Base-by-base conservation (phyloP, 2,329 filamentous ascomycete species). In the Tolypocladium guangdongense region DNA sequence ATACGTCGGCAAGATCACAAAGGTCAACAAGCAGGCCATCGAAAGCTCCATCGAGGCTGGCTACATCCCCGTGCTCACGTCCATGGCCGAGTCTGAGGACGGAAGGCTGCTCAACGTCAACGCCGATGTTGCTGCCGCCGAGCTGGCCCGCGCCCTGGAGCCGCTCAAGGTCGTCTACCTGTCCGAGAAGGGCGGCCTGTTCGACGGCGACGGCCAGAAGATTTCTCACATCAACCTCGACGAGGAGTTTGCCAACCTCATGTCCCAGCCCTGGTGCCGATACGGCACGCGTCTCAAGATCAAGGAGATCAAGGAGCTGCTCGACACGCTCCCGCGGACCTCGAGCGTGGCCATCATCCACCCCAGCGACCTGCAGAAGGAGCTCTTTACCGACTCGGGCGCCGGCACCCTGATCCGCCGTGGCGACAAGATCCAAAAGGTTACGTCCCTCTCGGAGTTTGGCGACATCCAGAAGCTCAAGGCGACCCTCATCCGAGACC, bases 321-420 rank as follows among this genome's bases (percentile, higher is more conserved):
- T 99, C 51, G 88, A 90, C 62, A 86, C 88, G 50, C 82, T 99
- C 20, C 93, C 93, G 51, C 86, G 89, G 62, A 92, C 88, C 54
- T 96, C 92, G 20, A 95, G 89, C 63, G 92, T 99, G 50, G 93
- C 93, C 57, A 97, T 99, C 64, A 99, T 97, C 62, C 91, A 97
- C 72, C 92, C 93, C 2, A 90, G 88, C 59, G 91, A 95, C 68
- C 78, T 99, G 45, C 91, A 97, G 73, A 96, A 95, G 74, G 93
- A 99, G 70, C 76, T 97, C 7, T 96, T 97, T 72, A 97, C 92
- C 18, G 90, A 97, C 71, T 93, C 90, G 12, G 92, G 93, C 60
- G 92, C 91, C 49, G 92, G 93, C 55, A 97, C 92, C 36, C 76
- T 97, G 56, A 95, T 97, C 64, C 84, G 91, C 61, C 83, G 92